phyloP scores from a whole-genome alignment of 1,284 basidiomycete genomes.

The Leccinum angustisporum region DNA sequence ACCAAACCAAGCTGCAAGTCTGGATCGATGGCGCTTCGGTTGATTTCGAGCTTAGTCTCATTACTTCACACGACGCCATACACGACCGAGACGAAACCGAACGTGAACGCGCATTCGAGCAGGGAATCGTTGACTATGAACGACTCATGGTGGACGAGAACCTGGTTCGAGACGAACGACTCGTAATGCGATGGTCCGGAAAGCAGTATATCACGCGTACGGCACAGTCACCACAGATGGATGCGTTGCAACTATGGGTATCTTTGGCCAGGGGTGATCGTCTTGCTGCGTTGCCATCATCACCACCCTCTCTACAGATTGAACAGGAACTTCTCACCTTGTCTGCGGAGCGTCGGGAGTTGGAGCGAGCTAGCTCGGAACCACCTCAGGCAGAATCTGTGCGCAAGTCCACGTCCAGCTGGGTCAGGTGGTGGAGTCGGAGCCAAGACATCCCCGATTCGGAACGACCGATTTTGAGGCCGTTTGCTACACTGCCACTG shows the following conservation, averaged over 20 bases:
- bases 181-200: conserved; percentile 67
- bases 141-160: conserved; percentile 55
- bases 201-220: conserved; percentile 64
- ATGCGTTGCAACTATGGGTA: conserved; percentile 58
- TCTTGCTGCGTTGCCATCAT: conserved; percentile 30
- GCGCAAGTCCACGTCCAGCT: conserved; percentile 57
- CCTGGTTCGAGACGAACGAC: conserved; percentile 52
- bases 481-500: conserved; percentile 15
- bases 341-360: conserved; percentile 30
- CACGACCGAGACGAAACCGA: conserved; percentile 48
- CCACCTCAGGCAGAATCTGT: conserved; percentile 32
- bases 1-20: conserved; percentile 55
- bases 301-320: conserved; percentile 31
- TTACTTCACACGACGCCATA: conserved; percentile 36
- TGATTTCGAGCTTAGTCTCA: conserved; percentile 63
- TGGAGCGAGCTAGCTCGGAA: conserved; percentile 38
- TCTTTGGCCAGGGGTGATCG: conserved; percentile 40
- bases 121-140: conserved; percentile 54
- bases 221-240: conserved; percentile 66
- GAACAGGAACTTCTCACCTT: conserved; percentile 34
- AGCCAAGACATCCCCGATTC: conserved; percentile 39
- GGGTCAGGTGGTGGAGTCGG: conserved; percentile 77
- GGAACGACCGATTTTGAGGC: conserved; percentile 26
- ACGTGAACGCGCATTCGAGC: conserved; percentile 51
- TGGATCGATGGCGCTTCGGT: conserved; percentile 54